Conservation (phyloP, 345 rosid genomes). For the Iberis pinnata region DNA sequence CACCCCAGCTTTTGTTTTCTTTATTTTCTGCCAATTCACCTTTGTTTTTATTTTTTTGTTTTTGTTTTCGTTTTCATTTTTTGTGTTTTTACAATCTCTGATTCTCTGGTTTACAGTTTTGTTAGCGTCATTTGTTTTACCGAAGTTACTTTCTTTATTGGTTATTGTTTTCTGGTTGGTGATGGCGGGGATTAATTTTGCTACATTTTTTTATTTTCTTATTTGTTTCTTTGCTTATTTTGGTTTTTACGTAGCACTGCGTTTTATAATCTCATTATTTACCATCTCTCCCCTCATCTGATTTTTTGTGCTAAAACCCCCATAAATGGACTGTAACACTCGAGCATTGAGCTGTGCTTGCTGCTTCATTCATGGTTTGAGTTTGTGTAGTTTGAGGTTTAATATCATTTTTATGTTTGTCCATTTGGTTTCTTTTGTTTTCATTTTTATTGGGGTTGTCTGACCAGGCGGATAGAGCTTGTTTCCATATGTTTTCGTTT, state of each 20-base stretch:
- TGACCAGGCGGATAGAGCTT: background rate
- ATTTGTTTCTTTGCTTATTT: constrained; percentile 7
- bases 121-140: background rate
- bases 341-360: background rate
- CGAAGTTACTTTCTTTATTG: background rate
- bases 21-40: background rate
- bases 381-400: background rate
- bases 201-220: background rate
- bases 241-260: constrained; percentile 6
- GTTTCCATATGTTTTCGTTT: background rate
- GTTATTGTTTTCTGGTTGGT: background rate
- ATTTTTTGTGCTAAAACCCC: constrained; percentile 4
- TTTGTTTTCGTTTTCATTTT: constrained; percentile 4
- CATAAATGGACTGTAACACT: background rate
- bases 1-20: constrained; percentile 15
- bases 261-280: constrained; percentile 3
- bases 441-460: background rate
- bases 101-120: constrained; percentile 17
- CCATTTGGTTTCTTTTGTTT: constrained; percentile 16
- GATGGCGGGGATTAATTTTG: background rate
- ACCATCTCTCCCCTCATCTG: background rate
- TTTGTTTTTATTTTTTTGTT: constrained; percentile 2
- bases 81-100: too few species aligned
- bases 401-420: background rate
- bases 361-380: constrained; percentile 11